phyloP scores from a whole-genome alignment of 495 filamentous ascomycete genomes.

The Penicillium arizonense region DNA sequence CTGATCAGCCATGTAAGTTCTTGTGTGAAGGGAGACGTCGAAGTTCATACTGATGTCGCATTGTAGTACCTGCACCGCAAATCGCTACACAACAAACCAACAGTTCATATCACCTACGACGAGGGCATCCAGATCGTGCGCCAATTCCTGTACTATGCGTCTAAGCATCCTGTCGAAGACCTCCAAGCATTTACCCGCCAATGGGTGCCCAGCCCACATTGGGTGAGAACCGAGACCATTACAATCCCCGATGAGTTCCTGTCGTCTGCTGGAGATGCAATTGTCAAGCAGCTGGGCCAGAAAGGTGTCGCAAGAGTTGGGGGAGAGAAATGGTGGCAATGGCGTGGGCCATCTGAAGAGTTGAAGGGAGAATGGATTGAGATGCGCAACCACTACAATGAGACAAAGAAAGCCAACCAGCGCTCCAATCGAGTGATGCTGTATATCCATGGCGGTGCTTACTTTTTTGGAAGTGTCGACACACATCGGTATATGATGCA shows the following conservation, averaged over 20 bases:
- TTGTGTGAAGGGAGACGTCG: neutral
- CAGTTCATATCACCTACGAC: constrained; percentile 86
- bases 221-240: constrained; percentile 77
- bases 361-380: constrained; percentile 92
- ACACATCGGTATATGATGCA: constrained; percentile 97
- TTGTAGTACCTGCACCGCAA: constrained; percentile 78
- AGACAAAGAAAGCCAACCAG: constrained; percentile 59
- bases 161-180: constrained; percentile 87
- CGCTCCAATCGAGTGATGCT: constrained; percentile 75
- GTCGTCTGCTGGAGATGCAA: constrained; percentile 54
- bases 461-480: constrained; percentile 89
- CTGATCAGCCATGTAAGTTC: constrained; percentile 69
- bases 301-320: constrained; percentile 73
- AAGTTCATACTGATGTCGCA: constrained; percentile 10
- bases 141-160: constrained; percentile 77
- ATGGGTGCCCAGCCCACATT: constrained; percentile 85
- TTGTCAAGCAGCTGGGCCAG: constrained; percentile 71
- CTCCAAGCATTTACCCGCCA: constrained; percentile 86
- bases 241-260: constrained; percentile 64
- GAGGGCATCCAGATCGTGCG: constrained; percentile 88
- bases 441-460: constrained; percentile 85
- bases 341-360: constrained; percentile 62
- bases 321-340: constrained; percentile 91
- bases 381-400: constrained; percentile 79
- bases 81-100: constrained; percentile 70